Conservation (phyloP, 2,329 filamentous ascomycete species). For the Diplodia seriata region DNA sequence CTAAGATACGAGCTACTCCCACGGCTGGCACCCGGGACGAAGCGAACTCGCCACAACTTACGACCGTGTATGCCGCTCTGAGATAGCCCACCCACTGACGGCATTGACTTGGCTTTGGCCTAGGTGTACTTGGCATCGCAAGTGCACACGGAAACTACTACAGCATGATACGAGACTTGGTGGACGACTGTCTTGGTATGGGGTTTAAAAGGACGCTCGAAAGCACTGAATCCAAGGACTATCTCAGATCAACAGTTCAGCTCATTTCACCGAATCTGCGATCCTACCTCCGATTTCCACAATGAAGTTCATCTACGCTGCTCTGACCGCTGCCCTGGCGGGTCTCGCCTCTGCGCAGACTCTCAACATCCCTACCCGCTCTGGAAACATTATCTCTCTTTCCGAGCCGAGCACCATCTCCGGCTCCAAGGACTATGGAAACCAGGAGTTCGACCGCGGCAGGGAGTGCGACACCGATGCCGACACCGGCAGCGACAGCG, state of each 20-base stretch:
- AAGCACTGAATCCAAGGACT: neutral
- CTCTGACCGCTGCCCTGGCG: slow-evolving; percentile 39
- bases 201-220: slow-evolving; percentile 1
- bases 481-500: slow-evolving; percentile 51
- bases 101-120: neutral
- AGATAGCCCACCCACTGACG: neutral
- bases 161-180: neutral
- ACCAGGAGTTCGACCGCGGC: slow-evolving; percentile 52
- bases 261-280: slow-evolving; percentile 9
- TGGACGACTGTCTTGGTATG: neutral
- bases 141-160: neutral
- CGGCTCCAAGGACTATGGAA: slow-evolving; percentile 32
- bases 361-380: slow-evolving; percentile 44
- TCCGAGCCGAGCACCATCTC: slow-evolving; percentile 37
- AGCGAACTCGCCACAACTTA: slow-evolving; percentile 4
- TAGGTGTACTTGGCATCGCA: slow-evolving; percentile 3
- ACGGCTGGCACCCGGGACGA: neutral
- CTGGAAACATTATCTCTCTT: slow-evolving; percentile 42
- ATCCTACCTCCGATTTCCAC: slow-evolving; percentile 24
- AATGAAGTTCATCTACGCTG: slow-evolving; percentile 39
- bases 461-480: slow-evolving; percentile 46
- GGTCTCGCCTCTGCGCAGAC: slow-evolving; percentile 42
- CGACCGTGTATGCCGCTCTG: neutral
- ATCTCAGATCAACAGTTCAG: slow-evolving; percentile 32
- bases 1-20: slow-evolving; percentile 8